These are phyloP conservation scores for Xylariales sp. DNA, from an alignment of 2,329 filamentous ascomycete genomes.

Conservation along the genomic window DNA sequence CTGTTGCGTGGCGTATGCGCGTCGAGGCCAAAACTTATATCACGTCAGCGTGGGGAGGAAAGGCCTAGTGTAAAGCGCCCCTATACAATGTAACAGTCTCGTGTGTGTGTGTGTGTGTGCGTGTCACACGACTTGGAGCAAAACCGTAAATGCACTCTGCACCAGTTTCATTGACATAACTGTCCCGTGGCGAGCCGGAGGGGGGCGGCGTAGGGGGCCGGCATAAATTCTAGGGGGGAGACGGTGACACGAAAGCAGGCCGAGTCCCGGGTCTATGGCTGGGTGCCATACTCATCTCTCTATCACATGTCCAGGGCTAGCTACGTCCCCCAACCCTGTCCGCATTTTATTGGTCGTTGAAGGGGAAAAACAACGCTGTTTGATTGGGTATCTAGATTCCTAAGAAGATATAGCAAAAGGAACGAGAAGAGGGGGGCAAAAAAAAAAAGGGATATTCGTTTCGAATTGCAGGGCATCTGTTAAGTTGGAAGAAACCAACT, in stretches of 20 bases:
- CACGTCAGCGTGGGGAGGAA: constrained; percentile 25
- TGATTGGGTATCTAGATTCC: constrained; percentile 32
- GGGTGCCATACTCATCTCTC: not conserved
- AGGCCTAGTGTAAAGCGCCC: constrained; percentile 5
- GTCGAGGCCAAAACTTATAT: constrained; percentile 12
- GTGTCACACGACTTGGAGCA: constrained; percentile 9
- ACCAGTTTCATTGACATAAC: not conserved
- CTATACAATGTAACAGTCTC: constrained; percentile 2
- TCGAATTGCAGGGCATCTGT: not conserved
- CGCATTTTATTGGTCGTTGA: not conserved
- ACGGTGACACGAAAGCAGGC: not conserved
- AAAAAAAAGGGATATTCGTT: not conserved
- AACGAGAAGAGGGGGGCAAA: not conserved
- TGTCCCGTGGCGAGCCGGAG: too few species aligned
- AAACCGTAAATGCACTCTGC: not conserved
- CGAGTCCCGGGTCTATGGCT: not conserved
- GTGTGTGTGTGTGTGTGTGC: not conserved
- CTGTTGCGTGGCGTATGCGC: constrained; percentile 24
- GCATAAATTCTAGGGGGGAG: not conserved
- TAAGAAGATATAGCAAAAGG: constrained; percentile 4
- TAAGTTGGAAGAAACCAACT: constrained; percentile 24
- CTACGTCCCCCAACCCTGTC: not conserved
- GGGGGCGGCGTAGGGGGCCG: too few species aligned
- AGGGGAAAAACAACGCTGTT: not conserved
- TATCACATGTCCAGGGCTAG: not conserved